phyloP scores from a whole-genome alignment of 768 basidiomycete genomes.

The Pleurotus giganteus region DNA sequence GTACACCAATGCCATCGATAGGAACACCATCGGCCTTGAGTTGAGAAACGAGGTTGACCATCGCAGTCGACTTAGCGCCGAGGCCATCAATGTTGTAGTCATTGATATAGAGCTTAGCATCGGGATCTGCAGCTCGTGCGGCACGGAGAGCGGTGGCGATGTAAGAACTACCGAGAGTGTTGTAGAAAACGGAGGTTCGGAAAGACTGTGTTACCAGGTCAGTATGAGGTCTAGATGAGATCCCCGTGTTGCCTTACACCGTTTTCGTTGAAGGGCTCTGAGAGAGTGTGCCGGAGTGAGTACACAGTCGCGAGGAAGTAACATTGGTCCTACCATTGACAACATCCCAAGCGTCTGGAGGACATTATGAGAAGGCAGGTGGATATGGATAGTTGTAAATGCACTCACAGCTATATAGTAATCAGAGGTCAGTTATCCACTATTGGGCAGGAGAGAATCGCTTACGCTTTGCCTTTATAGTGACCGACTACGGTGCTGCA shows the following conservation, averaged over 20 bases:
- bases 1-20: slow-evolving; percentile 61
- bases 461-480: slow-evolving; percentile 37
- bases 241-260: slow-evolving; percentile 23
- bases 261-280: slow-evolving; percentile 59
- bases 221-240: background rate
- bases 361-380: slow-evolving; percentile 9
- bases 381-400: slow-evolving; percentile 12
- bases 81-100: slow-evolving; percentile 34
- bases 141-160: slow-evolving; percentile 50
- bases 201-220: slow-evolving; percentile 29
- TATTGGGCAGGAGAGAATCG: background rate
- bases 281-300: slow-evolving; percentile 5
- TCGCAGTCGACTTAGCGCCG: slow-evolving; percentile 53
- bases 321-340: slow-evolving; percentile 36
- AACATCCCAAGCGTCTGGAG: slow-evolving; percentile 48
- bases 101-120: slow-evolving; percentile 48
- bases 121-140: slow-evolving; percentile 52
- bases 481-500: slow-evolving; percentile 32
- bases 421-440: background rate
- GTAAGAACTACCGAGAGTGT: slow-evolving; percentile 45
- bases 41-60: slow-evolving; percentile 48
- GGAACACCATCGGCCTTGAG: slow-evolving; percentile 48
- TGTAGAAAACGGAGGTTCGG: slow-evolving; percentile 51
- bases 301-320: background rate
- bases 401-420: slow-evolving; percentile 1